phyloP scores from a whole-genome alignment of 345 rosid species.

The Lenwebbia sp. region DNA sequence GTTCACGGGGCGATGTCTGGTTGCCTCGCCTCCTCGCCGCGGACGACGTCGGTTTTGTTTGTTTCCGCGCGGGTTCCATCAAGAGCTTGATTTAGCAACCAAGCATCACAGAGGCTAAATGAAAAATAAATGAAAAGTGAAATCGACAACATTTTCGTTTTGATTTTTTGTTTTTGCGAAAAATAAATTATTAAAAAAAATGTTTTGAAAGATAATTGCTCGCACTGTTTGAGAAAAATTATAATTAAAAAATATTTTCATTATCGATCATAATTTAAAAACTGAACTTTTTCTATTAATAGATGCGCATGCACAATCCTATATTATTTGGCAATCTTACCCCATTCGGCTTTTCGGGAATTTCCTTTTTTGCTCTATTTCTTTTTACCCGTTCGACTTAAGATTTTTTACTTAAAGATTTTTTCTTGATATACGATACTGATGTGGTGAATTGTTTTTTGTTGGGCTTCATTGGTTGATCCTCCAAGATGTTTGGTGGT shows the following conservation, averaged over 20 bases:
- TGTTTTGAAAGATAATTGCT: background rate
- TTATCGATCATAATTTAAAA: no score
- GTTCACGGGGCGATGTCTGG: background rate
- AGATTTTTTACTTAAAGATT: no score
- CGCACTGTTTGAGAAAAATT: background rate
- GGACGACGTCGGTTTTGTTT: background rate
- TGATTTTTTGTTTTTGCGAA: rapidly evolving
- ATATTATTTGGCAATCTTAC: background rate
- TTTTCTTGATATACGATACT: background rate
- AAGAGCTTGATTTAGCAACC: background rate
- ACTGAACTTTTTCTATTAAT: no score
- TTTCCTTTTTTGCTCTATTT: background rate
- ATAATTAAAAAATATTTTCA: no score
- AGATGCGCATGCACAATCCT: background rate
- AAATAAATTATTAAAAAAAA: background rate
- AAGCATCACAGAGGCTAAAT: background rate
- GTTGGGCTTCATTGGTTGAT: background rate
- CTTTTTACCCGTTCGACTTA: background rate
- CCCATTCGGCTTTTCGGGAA: background rate
- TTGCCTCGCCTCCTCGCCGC: background rate
- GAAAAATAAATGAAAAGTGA: background rate
- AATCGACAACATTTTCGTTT: background rate
- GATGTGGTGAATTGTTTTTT: background rate
- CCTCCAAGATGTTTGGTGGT: background rate
- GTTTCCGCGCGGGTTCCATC: background rate